These are phyloP conservation scores for Amanita muscaria DNA, from an alignment of 768 basidiomycete genomes.

Conservation along the genomic window DNA sequence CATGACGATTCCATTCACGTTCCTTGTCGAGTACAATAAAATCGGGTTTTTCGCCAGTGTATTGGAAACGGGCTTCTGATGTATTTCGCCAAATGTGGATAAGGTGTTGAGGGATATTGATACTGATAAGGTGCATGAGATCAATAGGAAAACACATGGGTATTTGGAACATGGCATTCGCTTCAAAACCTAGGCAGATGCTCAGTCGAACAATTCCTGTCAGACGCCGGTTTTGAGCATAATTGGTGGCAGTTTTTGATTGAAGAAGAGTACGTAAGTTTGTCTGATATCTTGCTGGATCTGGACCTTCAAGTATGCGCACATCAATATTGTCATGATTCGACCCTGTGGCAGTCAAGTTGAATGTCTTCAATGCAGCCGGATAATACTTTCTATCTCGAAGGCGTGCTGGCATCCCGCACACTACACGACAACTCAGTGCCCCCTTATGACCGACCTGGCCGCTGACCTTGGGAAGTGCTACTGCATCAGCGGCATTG, in stretches of 20 bases:
- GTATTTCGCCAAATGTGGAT: slow-evolving; percentile 7
- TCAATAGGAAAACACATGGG: slow-evolving; percentile 8
- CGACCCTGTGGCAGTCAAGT: not conserved
- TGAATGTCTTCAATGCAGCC: not conserved
- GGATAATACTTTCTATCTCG: slow-evolving; percentile 1
- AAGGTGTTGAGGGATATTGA: slow-evolving; percentile 3
- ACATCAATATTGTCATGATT: slow-evolving; percentile 1
- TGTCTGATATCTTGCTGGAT: not conserved
- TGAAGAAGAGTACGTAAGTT: not conserved
- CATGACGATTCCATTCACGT: slow-evolving; percentile 5
- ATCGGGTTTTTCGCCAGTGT: not conserved
- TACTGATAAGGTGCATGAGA: slow-evolving; percentile 4
- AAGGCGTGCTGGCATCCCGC: not conserved
- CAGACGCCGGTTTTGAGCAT: not conserved
- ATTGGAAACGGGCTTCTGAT: not conserved
- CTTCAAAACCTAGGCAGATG: slow-evolving; percentile 2
- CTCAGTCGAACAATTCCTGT: not conserved
- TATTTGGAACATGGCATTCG: not conserved
- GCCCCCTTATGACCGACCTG: not conserved
- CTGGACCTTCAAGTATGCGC: not conserved
- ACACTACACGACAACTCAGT: not conserved
- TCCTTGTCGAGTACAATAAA: slow-evolving; percentile 3
- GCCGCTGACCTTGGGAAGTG: slow-evolving; percentile 2
- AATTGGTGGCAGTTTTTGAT: not conserved
- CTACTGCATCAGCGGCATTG: not conserved